phyloP scores from a whole-genome alignment of 768 basidiomycete species.

The Rhodotorula sphaerocarpa region DNA sequence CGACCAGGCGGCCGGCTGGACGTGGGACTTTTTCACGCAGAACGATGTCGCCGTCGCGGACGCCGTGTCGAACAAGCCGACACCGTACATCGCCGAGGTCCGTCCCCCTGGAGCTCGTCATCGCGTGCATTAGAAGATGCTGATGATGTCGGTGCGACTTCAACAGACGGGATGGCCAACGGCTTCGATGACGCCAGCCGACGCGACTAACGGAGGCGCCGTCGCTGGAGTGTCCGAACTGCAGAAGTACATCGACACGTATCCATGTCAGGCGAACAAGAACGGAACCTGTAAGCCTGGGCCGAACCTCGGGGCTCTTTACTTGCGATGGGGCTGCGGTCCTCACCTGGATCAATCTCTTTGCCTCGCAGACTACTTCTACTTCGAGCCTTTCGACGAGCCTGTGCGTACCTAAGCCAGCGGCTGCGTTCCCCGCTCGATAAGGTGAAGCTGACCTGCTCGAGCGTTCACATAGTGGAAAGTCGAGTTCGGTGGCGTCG shows the following conservation, averaged over 20 bases:
- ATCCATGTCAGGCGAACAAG: conserved; percentile 74
- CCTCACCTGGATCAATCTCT: no score
- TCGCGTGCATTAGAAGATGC: no score
- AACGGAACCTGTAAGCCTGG: conserved; percentile 51
- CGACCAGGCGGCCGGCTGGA: conserved; percentile 68
- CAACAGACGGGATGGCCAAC: conserved; percentile 52
- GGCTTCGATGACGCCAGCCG: conserved; percentile 37
- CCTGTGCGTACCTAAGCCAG: neutral
- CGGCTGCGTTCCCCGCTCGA: neutral
- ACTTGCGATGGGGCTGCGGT: no score
- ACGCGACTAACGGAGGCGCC: conserved; percentile 23
- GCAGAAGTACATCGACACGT: conserved; percentile 72
- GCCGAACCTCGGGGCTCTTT: no score
- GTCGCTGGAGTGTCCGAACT: conserved; percentile 27
- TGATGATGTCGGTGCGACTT: no score
- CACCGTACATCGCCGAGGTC: conserved; percentile 77
- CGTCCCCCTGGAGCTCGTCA: no score
- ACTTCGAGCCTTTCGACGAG: conserved; percentile 28
- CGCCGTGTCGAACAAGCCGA: conserved; percentile 59
- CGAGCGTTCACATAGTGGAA: conserved; percentile 23
- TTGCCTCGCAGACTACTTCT: conserved; percentile 2
- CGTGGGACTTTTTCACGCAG: conserved; percentile 62
- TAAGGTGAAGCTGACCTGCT: neutral
- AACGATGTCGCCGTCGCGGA: conserved; percentile 48
- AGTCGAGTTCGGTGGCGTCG: conserved; percentile 19